Evolutionary conservation across 2,329 filamentous ascomycete genomes (phyloP), one percentile per base, ranked within the genome.

Genomic region (Fusarium pseudocircinatum): DNA sequence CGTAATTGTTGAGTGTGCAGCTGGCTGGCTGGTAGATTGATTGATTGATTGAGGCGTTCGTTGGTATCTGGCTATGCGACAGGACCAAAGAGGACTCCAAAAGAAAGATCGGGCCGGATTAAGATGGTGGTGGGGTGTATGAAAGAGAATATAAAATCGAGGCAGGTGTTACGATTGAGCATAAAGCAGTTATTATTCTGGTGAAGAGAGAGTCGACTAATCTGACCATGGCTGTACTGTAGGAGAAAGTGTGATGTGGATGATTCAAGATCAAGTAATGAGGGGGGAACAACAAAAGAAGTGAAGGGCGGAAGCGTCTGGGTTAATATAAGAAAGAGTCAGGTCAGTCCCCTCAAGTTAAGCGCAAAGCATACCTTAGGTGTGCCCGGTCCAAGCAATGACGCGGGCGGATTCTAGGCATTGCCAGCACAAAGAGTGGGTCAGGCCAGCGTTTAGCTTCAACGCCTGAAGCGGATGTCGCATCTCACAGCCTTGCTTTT

Each of bases 181-280:
- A 65, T 44, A 71, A 74, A 66, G 65, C 52, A 70, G 66, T 60
- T 75, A 70, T 62, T 75, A 65, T 72, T 72, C 60, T 70, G 62
- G 65, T 74, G 47, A 67, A 63, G 66, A 73, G 60, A 64, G 63
- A 63, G 67, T 70, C 63, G 72, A 54, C 73, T 65, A 70, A 49
- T 69, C 69, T 66, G 75, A 76, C 71, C 76, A 78, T 78, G 75
- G 60, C 34, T 77, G 76, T 65, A 69, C 34, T 77, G 74, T 65
- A 72, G 69, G 60, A 76, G 65, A 61, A 50, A 52, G 60, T 63
- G 67, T 59, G 59, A 50, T 65, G 50, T 54, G 59, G 57, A 67
- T 59, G 62, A 69, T 61, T 67, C 64, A 67, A 68, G 63, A 64
- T 62, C 63, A 52, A 28, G 59, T 73, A 50, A 60, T 54, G 65